Percentiles rank a stretch among this genome's conserved stretches.
Conservation (phyloP, 179 eudicot species). For the Heliamphora pulchella region DNA sequence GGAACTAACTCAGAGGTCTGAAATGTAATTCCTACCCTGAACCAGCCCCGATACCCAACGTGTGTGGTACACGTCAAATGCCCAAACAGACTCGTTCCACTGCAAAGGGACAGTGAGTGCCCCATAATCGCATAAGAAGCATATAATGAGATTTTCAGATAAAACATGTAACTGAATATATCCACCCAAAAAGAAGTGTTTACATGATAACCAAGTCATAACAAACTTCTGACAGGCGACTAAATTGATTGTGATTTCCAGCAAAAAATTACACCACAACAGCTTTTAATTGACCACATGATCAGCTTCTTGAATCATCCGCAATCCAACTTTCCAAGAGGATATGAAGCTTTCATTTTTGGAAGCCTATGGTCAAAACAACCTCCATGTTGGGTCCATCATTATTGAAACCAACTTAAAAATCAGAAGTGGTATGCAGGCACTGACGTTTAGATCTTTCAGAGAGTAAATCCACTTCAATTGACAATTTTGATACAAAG, state of each 20-base stretch:
- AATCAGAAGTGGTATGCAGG: too few relatives aligned
- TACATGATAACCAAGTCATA: background rate
- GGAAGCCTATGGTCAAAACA: background rate
- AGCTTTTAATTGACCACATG: background rate
- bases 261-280: background rate
- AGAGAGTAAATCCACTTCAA: background rate
- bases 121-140: background rate
- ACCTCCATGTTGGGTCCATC: background rate
- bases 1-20: background rate
- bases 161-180: background rate
- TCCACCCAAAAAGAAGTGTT: too few relatives aligned
- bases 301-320: background rate
- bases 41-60: background rate
- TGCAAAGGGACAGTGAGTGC: background rate
- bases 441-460: background rate
- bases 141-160: background rate
- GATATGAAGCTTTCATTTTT: background rate
- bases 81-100: background rate
- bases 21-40: background rate
- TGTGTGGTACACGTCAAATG: background rate
- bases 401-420: background rate
- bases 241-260: background rate
- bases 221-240: background rate
- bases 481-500: background rate
- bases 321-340: background rate